Evolutionary conservation across 2,329 filamentous ascomycete species (phyloP), one percentile per base, ranked within the genome.

Genomic region (Penicillium thymicola): DNA sequence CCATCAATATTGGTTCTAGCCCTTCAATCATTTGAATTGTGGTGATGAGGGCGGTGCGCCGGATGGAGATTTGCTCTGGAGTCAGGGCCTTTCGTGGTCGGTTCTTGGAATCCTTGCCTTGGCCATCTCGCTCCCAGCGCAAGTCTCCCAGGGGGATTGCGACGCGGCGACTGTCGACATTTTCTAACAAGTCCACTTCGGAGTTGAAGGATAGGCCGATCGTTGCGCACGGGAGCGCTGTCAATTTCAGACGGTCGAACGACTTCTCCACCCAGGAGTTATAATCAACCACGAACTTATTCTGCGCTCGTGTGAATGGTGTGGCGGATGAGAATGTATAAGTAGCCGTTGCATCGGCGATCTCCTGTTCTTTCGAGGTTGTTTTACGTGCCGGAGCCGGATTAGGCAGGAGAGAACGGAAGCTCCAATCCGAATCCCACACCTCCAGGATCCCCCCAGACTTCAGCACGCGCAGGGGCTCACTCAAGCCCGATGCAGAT

Each of bases 61-160:
- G 81, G 51, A 96, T 77, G 16, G 90, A 89, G 38, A 84, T 79
- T 71, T 96, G 91, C 25, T 87, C 85, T 4, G 84, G 74, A 3
- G 82, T 87, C 69, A 92, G 75, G 21, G 79, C 76, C 65, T 81
- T 83, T 72, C 71, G 71, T 28, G 64, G 54, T 27, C 67, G 67
- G 27, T 63, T 65, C 23, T 63, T 65, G 47, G 60, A 62, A 54
- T 70, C 67, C 43, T 70, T 70, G 65, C 74, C 67, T 70, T 78
- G 71, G 55, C 71, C 66, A 68, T 94, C 90, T 50, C 86, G 85
- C 78, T 96, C 92, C 92, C 92, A 96, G 47, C 89, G 85, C 43
- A 94, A 81, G 70, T 95, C 89, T 44, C 89, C 88, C 0, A 96
- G 80, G 1, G 92, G 92, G 27, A 97, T 88, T n/a, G 91, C 93